Evolutionary conservation across 2,329 filamentous ascomycete genomes (phyloP), one percentile per base, ranked within the genome.

Genomic region (Nannizzia gypsea): DNA sequence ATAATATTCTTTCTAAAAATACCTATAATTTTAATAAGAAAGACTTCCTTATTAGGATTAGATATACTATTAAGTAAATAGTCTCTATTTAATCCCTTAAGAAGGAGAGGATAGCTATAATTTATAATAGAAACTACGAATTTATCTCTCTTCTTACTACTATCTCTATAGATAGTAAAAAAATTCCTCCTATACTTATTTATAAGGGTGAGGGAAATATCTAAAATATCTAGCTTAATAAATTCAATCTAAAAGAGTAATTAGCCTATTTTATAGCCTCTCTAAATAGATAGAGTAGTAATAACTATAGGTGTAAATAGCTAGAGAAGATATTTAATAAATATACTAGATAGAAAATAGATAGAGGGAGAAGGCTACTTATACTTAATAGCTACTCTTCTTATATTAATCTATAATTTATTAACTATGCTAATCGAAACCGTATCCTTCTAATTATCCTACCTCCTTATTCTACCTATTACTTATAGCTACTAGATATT

Each of bases 41-140:
- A 38, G 31, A 28, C 54, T 50, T 50, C 13, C 13, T 50, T 15
- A 50, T 50, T 50, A 50, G 46, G 11, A 22, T 50, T 50, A 50
- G 46, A 26, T 26, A 50, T 50, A 50, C 13, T 26, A 50, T 50
- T 26, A 50, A 50, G 26, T 15, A 17, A 26, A 31, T 50, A 13
- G n/a, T 50, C 20, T 22, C 11, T 50, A 9, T 50, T 13, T 50
- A 50, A 6, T 13, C 15, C 4, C 9, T 50, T 2, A 50, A 50
- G 15, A 28, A 50, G 26, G 15, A 26, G 26, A 50, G 46, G 9
- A 50, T 50, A 26, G 6, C 11, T 50, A 28, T n/a, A 13, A 56
- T 36, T 56, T 56, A 56, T 58, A n/a, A 50, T 50, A 50, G 46
- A 50, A 13, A 9, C 15, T n/a, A 80, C 34, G 11, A 50, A 28